Percentiles rank a stretch among this genome's conserved stretches.
These are phyloP conservation scores for Pleurotus sapidus DNA, from an alignment of 768 basidiomycete genomes.

Conservation along the genomic window DNA sequence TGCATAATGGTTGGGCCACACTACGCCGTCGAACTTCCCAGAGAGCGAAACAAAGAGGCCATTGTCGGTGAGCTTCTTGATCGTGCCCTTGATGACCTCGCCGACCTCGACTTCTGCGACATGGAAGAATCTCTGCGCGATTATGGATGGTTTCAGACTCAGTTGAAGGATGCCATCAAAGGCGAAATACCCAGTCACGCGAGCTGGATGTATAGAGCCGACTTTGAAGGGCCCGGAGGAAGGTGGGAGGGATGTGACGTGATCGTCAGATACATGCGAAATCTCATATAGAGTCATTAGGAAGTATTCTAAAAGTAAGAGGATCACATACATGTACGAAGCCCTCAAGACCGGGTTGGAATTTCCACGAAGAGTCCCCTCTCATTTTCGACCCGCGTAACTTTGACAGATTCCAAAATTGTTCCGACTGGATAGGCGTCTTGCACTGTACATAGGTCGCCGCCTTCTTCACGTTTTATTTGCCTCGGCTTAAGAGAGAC, in stretches of 20 bases:
- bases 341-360: slow-evolving; percentile 59
- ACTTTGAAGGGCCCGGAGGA: slow-evolving; percentile 78
- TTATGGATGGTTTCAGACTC: slow-evolving; percentile 77
- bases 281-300: slow-evolving; percentile 51
- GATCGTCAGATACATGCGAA: slow-evolving; percentile 90
- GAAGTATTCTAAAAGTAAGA: slow-evolving; percentile 6
- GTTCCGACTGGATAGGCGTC: slow-evolving; percentile 73
- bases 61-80: slow-evolving; percentile 80
- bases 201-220: slow-evolving; percentile 76
- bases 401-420: slow-evolving; percentile 67
- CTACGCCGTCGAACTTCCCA: slow-evolving; percentile 86
- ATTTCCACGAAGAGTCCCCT: slow-evolving; percentile 78
- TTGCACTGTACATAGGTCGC: slow-evolving; percentile 30
- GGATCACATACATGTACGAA: slow-evolving; percentile 77
- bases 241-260: slow-evolving; percentile 72
- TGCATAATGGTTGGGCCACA: slow-evolving; percentile 94
- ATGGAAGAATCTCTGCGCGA: slow-evolving; percentile 85
- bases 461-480: slow-evolving; percentile 18
- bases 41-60: slow-evolving; percentile 84
- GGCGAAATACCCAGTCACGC: slow-evolving; percentile 81
- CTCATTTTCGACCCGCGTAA: slow-evolving; percentile 73
- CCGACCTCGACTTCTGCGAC: slow-evolving; percentile 83
- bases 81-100: slow-evolving; percentile 80
- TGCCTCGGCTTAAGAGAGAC: slow-evolving; percentile 47
- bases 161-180: slow-evolving; percentile 89